Conservation (phyloP, 495 filamentous ascomycete species). For the Achaetomiella virescens region DNA sequence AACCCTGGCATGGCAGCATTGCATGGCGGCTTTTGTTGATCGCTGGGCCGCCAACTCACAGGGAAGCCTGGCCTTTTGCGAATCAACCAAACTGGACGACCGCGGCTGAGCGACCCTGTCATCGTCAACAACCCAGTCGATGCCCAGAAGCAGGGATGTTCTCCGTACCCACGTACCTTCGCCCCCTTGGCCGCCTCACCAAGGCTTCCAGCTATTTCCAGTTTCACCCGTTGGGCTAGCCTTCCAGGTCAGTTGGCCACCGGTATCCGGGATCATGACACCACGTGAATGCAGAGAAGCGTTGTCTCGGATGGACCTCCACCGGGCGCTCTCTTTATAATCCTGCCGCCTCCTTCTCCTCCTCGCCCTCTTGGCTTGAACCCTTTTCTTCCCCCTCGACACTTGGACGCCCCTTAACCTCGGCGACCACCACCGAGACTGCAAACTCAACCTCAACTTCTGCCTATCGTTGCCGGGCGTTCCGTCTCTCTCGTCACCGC, state of each 20-base stretch:
- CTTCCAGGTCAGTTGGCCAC: conserved; percentile 14
- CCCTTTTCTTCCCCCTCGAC: not conserved
- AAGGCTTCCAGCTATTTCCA: conserved; percentile 30
- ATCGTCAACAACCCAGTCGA: not conserved
- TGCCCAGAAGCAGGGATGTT: too few species aligned
- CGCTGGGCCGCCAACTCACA: not conserved
- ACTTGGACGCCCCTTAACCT: not conserved
- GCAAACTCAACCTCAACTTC: not conserved
- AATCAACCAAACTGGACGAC: not conserved
- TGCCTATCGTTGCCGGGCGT: too few species aligned
- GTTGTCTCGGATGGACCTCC: conserved; percentile 12
- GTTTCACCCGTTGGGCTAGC: conserved; percentile 13
- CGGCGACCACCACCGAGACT: not conserved
- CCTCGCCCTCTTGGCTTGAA: not conserved
- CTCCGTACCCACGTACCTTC: not conserved
- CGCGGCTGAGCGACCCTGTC: not conserved
- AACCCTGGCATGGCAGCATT: not conserved
- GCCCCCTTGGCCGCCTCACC: conserved; percentile 5
- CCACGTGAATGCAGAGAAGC: conserved; percentile 19
- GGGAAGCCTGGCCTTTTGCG: conserved; percentile 3
- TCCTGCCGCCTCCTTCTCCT: not conserved
- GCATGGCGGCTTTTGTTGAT: not conserved
- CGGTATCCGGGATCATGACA: conserved; percentile 11
- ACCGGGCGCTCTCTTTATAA: conserved; percentile 15
- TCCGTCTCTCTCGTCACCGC: conserved; percentile 6